Evolutionary conservation across 108 stramenopile species (phyloP).

Genomic region (Cyclotella baltica): DNA sequence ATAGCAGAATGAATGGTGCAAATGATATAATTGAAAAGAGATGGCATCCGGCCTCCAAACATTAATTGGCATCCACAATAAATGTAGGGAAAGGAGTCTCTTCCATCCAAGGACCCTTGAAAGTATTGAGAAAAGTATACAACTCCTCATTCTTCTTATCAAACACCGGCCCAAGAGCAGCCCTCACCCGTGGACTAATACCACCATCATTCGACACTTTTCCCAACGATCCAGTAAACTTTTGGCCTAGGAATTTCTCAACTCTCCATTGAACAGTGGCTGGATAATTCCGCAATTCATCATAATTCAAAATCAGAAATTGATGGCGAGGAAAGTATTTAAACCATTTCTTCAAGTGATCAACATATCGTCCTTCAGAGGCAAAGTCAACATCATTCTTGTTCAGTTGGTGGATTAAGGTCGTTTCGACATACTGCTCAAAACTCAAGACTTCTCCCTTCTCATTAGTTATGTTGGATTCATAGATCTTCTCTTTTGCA

Average conservation of each 20-base stretch:
- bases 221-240: neutral
- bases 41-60: too few species aligned
- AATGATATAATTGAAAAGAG: too few species aligned
- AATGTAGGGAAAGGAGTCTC: conserved; percentile 7
- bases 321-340: conserved; percentile 6
- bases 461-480: neutral
- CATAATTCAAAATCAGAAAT: conserved; percentile 9
- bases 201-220: neutral
- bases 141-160: conserved; percentile 23
- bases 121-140: neutral
- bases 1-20: too few species aligned
- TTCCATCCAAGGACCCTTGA: conserved; percentile 11
- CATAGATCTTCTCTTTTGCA: conserved; percentile 8
- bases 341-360: conserved; percentile 12
- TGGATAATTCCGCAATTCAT: conserved; percentile 14
- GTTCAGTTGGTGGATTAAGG: neutral
- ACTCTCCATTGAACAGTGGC: conserved; percentile 4
- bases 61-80: neutral
- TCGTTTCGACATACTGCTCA: neutral
- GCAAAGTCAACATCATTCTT: neutral
- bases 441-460: conserved; percentile 2
- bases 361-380: conserved; percentile 10
- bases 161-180: conserved; percentile 4
- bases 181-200: neutral
- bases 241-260: conserved; percentile 6